These are phyloP conservation scores for Thelonectria discophora DNA, from an alignment of 2,329 filamentous ascomycete species.

Conservation along the genomic window DNA sequence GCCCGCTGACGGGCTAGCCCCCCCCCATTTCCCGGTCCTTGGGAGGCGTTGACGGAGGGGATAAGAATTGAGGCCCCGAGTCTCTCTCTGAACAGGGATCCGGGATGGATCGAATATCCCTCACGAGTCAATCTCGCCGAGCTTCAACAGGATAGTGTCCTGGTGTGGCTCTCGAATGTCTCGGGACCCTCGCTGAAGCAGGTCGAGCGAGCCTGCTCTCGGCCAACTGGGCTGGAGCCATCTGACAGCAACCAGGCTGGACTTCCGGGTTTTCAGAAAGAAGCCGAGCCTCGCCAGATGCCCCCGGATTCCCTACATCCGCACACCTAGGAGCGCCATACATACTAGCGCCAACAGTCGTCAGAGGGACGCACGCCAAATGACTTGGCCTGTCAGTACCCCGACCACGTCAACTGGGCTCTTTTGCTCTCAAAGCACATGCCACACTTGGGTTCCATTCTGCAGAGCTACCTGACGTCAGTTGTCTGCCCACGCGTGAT, in stretches of 20 bases:
- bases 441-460: conserved; percentile 11
- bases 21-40: conserved; percentile 1
- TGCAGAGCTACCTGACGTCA: conserved; percentile 13
- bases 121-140: background rate
- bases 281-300: background rate
- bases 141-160: background rate
- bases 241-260: conserved; percentile 7
- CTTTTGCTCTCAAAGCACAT: conserved; percentile 8
- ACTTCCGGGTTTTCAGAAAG: conserved; percentile 1
- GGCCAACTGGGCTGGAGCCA: conserved; percentile 5
- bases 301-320: conserved; percentile 3
- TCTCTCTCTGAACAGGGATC: conserved; percentile 12
- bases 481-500: conserved; percentile 12
- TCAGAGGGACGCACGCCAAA: conserved; percentile 27
- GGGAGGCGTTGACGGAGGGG: background rate
- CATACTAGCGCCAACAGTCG: conserved; percentile 32
- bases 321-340: background rate
- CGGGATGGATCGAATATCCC: conserved; percentile 21
- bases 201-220: background rate
- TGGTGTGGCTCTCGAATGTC: background rate
- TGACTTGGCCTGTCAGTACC: conserved; percentile 10
- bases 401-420: conserved; percentile 19
- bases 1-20: background rate
- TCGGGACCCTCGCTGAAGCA: background rate
- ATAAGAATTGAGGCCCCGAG: background rate